Conservation (phyloP, 352 stramenopile species). For the Phytophthora kernoviae region DNA sequence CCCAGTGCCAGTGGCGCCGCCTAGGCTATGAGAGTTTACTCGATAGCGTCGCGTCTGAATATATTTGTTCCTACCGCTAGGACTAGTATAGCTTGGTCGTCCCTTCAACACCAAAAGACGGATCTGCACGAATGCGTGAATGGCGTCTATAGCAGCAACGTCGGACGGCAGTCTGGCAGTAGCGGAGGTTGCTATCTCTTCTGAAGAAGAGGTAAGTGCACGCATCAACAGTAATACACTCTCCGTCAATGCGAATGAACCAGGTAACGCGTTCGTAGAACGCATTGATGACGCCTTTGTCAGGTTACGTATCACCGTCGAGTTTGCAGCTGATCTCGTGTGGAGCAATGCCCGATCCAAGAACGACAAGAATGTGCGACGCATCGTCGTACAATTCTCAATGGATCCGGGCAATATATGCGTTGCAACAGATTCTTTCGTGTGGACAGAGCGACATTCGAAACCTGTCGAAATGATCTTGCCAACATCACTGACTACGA, state of each 20-base stretch:
- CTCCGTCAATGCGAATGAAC: neutral
- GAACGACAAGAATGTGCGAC: too few species aligned
- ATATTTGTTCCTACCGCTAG: constrained; percentile 10
- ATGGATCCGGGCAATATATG: too few species aligned
- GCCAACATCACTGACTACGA: too few species aligned
- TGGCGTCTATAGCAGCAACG: constrained; percentile 4
- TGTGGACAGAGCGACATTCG: too few species aligned
- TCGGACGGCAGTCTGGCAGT: neutral
- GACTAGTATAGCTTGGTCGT: constrained; percentile 10
- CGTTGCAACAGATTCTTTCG: too few species aligned
- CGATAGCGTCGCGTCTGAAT: constrained; percentile 13
- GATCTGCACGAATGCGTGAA: constrained; percentile 4
- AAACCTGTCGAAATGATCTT: too few species aligned
- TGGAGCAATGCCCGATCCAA: too few species aligned
- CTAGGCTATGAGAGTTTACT: neutral
- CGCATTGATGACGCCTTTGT: too few species aligned
- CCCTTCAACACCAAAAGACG: constrained; percentile 9
- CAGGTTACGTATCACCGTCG: too few species aligned
- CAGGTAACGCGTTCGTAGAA: too few species aligned
- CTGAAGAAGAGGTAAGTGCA: constrained; percentile 1
- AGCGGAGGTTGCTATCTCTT: neutral
- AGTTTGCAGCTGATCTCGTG: too few species aligned
- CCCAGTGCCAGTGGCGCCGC: neutral
- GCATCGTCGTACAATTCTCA: too few species aligned
- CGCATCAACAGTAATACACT: neutral